phyloP scores from a whole-genome alignment of 2,329 filamentous ascomycete species.

The Monosporascus sp. region DNA sequence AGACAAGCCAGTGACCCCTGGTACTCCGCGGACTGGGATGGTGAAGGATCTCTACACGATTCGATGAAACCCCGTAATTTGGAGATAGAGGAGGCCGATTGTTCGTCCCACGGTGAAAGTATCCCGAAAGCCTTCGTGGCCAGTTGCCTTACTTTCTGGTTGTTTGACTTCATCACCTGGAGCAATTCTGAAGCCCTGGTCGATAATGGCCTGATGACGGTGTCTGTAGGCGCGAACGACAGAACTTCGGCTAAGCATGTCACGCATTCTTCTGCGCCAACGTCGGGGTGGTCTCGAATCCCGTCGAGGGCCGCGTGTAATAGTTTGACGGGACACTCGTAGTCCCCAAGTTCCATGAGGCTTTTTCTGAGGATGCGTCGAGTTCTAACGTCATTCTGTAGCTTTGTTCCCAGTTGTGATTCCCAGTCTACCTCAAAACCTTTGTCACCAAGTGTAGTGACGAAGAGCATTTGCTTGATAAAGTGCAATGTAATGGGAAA shows the following conservation, averaged over 20 bases:
- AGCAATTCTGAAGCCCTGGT: conserved; percentile 47
- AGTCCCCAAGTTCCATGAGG: conserved; percentile 35
- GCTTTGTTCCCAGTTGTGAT: conserved; percentile 65
- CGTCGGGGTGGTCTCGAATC: conserved; percentile 39
- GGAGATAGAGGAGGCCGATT: conserved; percentile 35
- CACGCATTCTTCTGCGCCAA: conserved; percentile 26
- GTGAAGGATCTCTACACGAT: conserved; percentile 17
- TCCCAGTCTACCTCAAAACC: conserved; percentile 79
- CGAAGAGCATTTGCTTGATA: conserved; percentile 49
- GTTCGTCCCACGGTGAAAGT: conserved; percentile 60
- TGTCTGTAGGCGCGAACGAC: conserved; percentile 25
- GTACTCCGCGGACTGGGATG: conserved; percentile 23
- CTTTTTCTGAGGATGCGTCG: conserved; percentile 55
- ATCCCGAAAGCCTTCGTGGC: conserved; percentile 72
- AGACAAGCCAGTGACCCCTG: conserved; percentile 25
- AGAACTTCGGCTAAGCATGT: conserved; percentile 23
- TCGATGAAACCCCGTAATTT: conserved; percentile 24
- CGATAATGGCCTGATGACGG: conserved; percentile 32
- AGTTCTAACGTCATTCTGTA: conserved; percentile 64
- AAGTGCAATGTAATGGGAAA: conserved; percentile 68
- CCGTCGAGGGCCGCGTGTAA: conserved; percentile 54
- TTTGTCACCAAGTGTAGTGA: conserved; percentile 43
- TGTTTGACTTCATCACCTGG: conserved; percentile 63
- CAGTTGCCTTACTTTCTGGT: conserved; percentile 59
- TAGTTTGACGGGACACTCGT: conserved; percentile 35